These are phyloP conservation scores for Stephania yunnanensis DNA, from an alignment of 164 flowering plant species.

Conservation along the genomic window DNA sequence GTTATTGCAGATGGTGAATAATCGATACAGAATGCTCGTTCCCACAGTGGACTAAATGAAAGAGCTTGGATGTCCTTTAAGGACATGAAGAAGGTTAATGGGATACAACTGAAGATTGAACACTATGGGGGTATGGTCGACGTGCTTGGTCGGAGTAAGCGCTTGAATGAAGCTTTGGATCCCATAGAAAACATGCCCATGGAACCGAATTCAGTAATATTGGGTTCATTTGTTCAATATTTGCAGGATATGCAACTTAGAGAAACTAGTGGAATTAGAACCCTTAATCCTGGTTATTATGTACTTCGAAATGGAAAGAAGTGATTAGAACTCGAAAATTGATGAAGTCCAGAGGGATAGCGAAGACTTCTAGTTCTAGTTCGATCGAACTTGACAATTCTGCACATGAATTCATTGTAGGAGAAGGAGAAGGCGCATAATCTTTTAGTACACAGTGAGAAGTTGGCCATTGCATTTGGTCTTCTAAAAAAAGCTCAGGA, in stretches of 20 bases:
- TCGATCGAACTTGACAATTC: slow-evolving; percentile 22
- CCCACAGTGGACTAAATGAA: slow-evolving; percentile 20
- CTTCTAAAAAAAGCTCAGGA: slow-evolving; percentile 10
- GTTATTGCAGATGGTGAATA: slow-evolving; percentile 19
- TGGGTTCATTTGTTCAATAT: slow-evolving; percentile 17
- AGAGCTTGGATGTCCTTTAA: slow-evolving; percentile 18
- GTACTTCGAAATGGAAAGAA: slow-evolving; percentile 23
- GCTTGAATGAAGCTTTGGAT: slow-evolving; percentile 12
- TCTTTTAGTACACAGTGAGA: slow-evolving; percentile 25
- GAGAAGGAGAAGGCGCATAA: slow-evolving; percentile 26
- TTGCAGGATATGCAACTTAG: slow-evolving; percentile 18
- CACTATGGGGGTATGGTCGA: slow-evolving; percentile 20
- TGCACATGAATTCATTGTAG: slow-evolving; percentile 23
- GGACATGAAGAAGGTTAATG: slow-evolving; percentile 13
- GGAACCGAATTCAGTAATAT: slow-evolving; percentile 19
- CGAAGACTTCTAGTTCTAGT: slow-evolving; percentile 23
- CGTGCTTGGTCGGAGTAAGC: slow-evolving; percentile 12
- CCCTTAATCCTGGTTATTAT: slow-evolving; percentile 26
- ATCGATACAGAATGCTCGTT: slow-evolving; percentile 17
- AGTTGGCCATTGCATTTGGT: slow-evolving; percentile 25
- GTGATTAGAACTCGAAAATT: slow-evolving; percentile 19
- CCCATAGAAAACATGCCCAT: slow-evolving; percentile 15
- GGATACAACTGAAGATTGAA: slow-evolving; percentile 13
- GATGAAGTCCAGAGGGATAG: slow-evolving; percentile 25
- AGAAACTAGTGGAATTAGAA: slow-evolving; percentile 20